Percentiles rank a stretch among this genome's conserved stretches.
phyloP scores from a whole-genome alignment of 2,329 filamentous ascomycete genomes.

The Talaromyces piceae region DNA sequence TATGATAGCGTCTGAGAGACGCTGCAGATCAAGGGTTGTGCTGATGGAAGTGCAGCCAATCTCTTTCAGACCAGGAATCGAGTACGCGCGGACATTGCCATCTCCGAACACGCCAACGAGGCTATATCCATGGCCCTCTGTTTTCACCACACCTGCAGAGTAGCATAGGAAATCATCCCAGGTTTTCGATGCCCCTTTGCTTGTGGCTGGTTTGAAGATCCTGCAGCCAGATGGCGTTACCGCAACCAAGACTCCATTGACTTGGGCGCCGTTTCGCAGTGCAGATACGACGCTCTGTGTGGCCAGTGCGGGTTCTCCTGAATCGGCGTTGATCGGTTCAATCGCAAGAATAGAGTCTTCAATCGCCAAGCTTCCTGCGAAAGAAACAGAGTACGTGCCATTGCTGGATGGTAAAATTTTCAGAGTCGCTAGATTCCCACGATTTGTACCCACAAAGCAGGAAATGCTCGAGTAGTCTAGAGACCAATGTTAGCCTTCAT shows the following conservation, averaged over 20 bases:
- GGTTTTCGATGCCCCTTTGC: slow-evolving; percentile 85
- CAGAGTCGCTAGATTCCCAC: slow-evolving; percentile 79
- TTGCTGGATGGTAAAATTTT: slow-evolving; percentile 70
- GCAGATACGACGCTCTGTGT: slow-evolving; percentile 68
- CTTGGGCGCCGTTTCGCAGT: slow-evolving; percentile 63
- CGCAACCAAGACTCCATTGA: slow-evolving; percentile 73
- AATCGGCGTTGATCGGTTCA: slow-evolving; percentile 69
- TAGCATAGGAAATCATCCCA: slow-evolving; percentile 82
- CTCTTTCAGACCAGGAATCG: slow-evolving; percentile 81
- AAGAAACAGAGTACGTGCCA: slow-evolving; percentile 63
- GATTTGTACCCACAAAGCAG: slow-evolving; percentile 82
- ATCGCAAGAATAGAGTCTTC: slow-evolving; percentile 68
- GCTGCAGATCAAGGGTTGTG: slow-evolving; percentile 63
- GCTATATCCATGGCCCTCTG: slow-evolving; percentile 67
- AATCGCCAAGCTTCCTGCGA: slow-evolving; percentile 60
- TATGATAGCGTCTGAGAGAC: slow-evolving; percentile 63
- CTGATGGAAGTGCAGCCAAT: slow-evolving; percentile 60
- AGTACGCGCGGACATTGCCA: slow-evolving; percentile 69
- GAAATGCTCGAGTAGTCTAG: slow-evolving; percentile 83
- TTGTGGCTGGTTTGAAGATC: slow-evolving; percentile 75
- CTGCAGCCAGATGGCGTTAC: slow-evolving; percentile 69
- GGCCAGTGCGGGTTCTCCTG: slow-evolving; percentile 67
- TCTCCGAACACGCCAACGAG: slow-evolving; percentile 82
- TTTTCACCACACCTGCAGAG: slow-evolving; percentile 66
- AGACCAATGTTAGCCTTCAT: neutral